Base-by-base conservation (phyloP, 169 alveolate species). In the Prorocentrum cordatum region DNA sequence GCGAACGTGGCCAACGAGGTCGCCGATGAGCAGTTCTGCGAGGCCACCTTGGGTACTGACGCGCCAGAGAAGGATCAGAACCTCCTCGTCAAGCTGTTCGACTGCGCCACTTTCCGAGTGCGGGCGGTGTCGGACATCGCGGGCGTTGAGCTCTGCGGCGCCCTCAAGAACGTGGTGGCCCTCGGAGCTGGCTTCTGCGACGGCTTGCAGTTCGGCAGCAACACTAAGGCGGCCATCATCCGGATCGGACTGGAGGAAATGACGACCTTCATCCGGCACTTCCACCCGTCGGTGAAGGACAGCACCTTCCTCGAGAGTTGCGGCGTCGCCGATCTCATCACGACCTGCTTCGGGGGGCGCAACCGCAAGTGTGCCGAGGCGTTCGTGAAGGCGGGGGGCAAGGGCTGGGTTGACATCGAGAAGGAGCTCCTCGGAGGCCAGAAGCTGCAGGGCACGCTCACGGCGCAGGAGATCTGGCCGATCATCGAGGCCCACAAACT, bases 141-240 rank as follows among this genome's bases (percentile, higher is more conserved):
- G 32, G 97, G 98, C 4, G 97, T 96, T 7, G 97, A 96, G 92
- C 95, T 96, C 24, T 96, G 96, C 82, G 99, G 99, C 24, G 98
- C 98, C 26, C 64, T 96, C 84, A 96, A 96, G 92, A 96, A 96
- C 89, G 95, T 95, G 42, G 95, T 96, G 22, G 98, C 98, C 27
- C 90, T 96, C 26, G 96, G 97, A 7, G 98, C 97, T 42, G 99
- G 99, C 29, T 95, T 96, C 94, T 95, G 98, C 72, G 98, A 96
- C 77, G 99, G 98, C 26, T 93, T 96, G 83, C 96, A 96, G 24
- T 94, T 94, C 58, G 97, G 98, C 26, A 82, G 96, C 33, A 96
- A 96, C 95, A 95, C 99, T 59, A 96, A 95, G 87, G 96, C 98
- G 26, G 99, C 99, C 36, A 94, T 96, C 83, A 95, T 96, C 93